Evolutionary conservation across 768 basidiomycete genomes (phyloP).

Genomic region (Suillus placidus): DNA sequence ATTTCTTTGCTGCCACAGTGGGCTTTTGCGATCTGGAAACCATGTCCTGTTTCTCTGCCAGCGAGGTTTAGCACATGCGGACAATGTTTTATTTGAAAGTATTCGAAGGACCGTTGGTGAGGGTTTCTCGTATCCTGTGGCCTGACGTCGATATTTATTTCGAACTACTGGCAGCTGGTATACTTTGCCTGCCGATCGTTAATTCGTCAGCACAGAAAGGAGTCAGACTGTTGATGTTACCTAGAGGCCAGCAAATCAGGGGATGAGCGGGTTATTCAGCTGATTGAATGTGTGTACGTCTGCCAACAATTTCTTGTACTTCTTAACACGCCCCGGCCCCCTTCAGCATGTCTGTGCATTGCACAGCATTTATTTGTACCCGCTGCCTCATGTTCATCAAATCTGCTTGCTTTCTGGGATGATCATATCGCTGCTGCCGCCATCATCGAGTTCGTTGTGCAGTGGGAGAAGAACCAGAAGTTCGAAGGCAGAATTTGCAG

Average conservation of each 20-base stretch:
- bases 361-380: too few species aligned
- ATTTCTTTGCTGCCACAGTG: not conserved
- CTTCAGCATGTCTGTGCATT: too few species aligned
- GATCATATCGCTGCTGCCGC: not conserved
- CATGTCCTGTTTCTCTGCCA: not conserved
- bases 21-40: not conserved
- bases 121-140: not conserved
- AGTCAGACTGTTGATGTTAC: not conserved
- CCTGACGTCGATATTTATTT: not conserved
- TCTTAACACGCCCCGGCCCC: not conserved
- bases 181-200: not conserved
- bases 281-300: not conserved
- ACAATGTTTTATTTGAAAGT: not conserved
- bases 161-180: not conserved
- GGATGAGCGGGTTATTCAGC: not conserved
- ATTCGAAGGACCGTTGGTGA: not conserved
- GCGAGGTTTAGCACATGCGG: not conserved
- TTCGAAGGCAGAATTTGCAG: not conserved
- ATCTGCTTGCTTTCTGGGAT: too few species aligned
- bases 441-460: not conserved
- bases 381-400: too few species aligned
- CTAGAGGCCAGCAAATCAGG: not conserved
- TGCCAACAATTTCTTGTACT: too few species aligned
- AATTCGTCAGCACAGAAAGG: not conserved
- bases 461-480: not conserved